Percentiles rank a stretch among this genome's conserved stretches.
Evolutionary conservation across 805 yeast genomes (phyloP).

Genomic region (Tetrapisispora namnaoensis): DNA sequence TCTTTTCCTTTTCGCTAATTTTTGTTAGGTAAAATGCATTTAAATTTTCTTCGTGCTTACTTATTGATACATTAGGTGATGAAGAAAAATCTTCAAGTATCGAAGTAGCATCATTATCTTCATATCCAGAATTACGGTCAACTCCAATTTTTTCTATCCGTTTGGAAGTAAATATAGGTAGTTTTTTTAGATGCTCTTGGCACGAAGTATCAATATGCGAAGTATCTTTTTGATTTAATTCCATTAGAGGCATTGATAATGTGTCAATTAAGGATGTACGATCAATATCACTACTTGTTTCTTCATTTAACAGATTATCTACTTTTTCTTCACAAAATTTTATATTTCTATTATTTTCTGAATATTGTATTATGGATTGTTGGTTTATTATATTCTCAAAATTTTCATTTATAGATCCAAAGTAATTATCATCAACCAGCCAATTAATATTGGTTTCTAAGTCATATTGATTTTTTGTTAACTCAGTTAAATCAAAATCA

Average conservation of each 20-base stretch:
- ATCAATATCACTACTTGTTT: slow-evolving; percentile 9
- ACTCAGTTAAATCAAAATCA: background rate
- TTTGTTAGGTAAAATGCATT: background rate
- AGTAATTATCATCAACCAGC: slow-evolving; percentile 15
- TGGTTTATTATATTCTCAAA: background rate
- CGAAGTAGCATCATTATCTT: background rate
- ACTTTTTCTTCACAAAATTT: background rate
- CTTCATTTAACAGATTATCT: background rate
- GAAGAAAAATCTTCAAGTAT: background rate
- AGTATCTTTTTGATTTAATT: slow-evolving; percentile 16
- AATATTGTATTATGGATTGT: slow-evolving; percentile 4
- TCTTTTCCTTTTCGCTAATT: slow-evolving; percentile 12
- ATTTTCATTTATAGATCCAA: slow-evolving; percentile 3
- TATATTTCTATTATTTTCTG: background rate
- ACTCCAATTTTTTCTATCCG: background rate
- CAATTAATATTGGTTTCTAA: slow-evolving; percentile 5
- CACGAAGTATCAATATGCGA: slow-evolving; percentile 12
- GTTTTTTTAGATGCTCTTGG: slow-evolving; percentile 24
- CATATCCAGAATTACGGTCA: background rate
- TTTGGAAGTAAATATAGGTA: slow-evolving; percentile 17
- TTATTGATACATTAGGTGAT: background rate
- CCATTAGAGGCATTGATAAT: slow-evolving; percentile 29
- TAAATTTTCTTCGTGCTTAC: background rate
- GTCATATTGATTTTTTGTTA: background rate
- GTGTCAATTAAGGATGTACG: slow-evolving; percentile 26